Evolutionary conservation across 345 rosid genomes (phyloP).

Genomic region (Zanthoxylum bungeanum): DNA sequence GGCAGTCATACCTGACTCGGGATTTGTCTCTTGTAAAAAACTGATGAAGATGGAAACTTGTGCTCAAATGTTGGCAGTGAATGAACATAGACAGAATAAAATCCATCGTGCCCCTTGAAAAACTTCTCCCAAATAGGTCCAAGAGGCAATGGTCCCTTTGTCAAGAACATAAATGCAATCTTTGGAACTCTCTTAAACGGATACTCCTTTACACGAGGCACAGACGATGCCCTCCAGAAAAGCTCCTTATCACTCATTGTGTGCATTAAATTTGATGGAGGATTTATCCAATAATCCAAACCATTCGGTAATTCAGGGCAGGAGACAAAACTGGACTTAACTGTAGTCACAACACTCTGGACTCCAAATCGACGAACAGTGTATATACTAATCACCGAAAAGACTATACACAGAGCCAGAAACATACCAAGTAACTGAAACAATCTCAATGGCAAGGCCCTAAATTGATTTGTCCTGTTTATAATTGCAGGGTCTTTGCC

Average conservation of each 20-base stretch:
- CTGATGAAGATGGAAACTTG: constrained; percentile 52
- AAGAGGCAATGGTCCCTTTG: constrained; percentile 90
- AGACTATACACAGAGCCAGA: constrained; percentile 46
- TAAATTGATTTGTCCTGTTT: constrained; percentile 40
- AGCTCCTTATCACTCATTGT: constrained; percentile 75
- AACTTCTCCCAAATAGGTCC: constrained; percentile 93
- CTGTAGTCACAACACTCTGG: constrained; percentile 39
- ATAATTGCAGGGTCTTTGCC: constrained; percentile 51
- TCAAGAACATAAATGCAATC: constrained; percentile 95
- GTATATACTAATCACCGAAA: constrained; percentile 68
- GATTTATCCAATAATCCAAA: constrained; percentile 58
- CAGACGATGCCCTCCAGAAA: constrained; percentile 83
- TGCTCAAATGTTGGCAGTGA: constrained; percentile 68
- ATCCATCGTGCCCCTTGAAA: constrained; percentile 67
- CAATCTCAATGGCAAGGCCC: constrained; percentile 49
- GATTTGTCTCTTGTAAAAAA: constrained; percentile 69
- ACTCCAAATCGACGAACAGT: constrained; percentile 57
- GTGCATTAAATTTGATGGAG: constrained; percentile 61
- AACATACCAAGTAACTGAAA: constrained; percentile 52
- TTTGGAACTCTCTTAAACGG: constrained; percentile 79
- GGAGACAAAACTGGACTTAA: constrained; percentile 46
- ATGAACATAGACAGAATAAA: constrained; percentile 79
- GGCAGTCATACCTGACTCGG: constrained; percentile 73
- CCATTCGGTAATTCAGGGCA: constrained; percentile 36
- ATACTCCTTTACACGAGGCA: constrained; percentile 57